A percentile compares a stretch with the other conserved stretches of the same genome.
Conservation (phyloP, 345 rosid genomes). For the Citrus sp. region DNA sequence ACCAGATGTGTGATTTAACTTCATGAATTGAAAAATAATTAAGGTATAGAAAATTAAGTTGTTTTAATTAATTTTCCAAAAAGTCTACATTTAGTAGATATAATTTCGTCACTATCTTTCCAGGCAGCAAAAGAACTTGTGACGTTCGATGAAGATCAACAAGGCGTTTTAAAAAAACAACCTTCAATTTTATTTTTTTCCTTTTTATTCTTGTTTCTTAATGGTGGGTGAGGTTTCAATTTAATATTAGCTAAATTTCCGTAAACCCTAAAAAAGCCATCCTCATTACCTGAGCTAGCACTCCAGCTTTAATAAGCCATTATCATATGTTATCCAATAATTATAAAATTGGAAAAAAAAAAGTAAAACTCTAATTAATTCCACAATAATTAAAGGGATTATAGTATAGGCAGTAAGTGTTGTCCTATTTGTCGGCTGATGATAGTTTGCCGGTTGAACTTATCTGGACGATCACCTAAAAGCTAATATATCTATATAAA, state of each 20-base stretch:
- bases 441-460: constrained; percentile 26
- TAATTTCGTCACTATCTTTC: neutral
- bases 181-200: too few species aligned
- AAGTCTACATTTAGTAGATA: neutral
- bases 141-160: neutral
- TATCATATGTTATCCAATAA: constrained; percentile 9
- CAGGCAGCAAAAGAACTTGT: neutral
- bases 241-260: neutral
- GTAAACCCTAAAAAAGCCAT: neutral
- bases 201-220: neutral
- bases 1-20: too few species aligned
- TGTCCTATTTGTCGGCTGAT: constrained; percentile 21
- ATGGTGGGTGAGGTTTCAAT: neutral
- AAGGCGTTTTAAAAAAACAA: neutral
- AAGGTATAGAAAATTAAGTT: neutral
- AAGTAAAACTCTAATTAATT: neutral
- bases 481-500: neutral
- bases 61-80: neutral
- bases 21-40: neutral
- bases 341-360: neutral
- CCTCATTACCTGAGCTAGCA: neutral
- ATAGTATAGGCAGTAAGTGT: neutral
- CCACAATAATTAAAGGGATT: neutral
- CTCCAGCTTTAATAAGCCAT: neutral
- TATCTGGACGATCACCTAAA: constrained; percentile 26